Percentiles rank a stretch among this genome's conserved stretches.
Conservation (phyloP, 2,329 filamentous ascomycete species). For the Botrytis cinerea region DNA sequence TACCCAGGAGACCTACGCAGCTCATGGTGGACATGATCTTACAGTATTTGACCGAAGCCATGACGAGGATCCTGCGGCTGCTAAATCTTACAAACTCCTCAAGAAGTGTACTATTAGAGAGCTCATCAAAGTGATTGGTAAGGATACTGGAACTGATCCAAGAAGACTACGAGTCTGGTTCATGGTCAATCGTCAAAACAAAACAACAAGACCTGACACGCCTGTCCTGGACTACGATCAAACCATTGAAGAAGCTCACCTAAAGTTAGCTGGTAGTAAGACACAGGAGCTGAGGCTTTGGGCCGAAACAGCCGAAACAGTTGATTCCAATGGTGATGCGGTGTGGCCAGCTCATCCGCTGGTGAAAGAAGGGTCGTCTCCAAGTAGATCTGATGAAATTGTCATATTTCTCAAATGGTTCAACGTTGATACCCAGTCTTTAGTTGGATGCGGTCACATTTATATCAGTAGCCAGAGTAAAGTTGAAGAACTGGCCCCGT, state of each 20-base stretch:
- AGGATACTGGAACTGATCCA: conserved; percentile 67
- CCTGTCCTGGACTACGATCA: conserved; percentile 77
- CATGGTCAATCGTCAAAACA: conserved; percentile 98
- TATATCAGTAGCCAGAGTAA: conserved; percentile 88
- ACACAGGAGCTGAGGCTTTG: conserved; percentile 74
- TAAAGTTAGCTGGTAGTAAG: conserved; percentile 67
- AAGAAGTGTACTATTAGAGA: conserved; percentile 76
- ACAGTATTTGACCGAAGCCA: conserved; percentile 64
- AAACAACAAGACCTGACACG: conserved; percentile 88
- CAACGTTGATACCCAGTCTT: conserved; percentile 71
- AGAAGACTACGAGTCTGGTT: conserved; percentile 82
- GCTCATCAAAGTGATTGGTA: conserved; percentile 69
- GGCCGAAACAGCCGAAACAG: conserved; percentile 75
- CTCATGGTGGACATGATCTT: conserved; percentile 83
- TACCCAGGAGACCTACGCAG: conserved; percentile 76
- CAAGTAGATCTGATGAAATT: conserved; percentile 62
- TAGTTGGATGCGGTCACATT: conserved; percentile 77
- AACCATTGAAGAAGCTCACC: conserved; percentile 73
- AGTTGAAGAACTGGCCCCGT: conserved; percentile 77
- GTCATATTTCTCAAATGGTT: conserved; percentile 94
- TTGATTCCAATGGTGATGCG: conserved; percentile 66
- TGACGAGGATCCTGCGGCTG: conserved; percentile 62
- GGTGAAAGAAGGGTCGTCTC: conserved; percentile 56
- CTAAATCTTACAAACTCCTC: conserved; percentile 71
- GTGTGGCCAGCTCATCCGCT: conserved; percentile 68